phyloP scores from a whole-genome alignment of 805 yeast species.

The Candida xiaguanensis region DNA sequence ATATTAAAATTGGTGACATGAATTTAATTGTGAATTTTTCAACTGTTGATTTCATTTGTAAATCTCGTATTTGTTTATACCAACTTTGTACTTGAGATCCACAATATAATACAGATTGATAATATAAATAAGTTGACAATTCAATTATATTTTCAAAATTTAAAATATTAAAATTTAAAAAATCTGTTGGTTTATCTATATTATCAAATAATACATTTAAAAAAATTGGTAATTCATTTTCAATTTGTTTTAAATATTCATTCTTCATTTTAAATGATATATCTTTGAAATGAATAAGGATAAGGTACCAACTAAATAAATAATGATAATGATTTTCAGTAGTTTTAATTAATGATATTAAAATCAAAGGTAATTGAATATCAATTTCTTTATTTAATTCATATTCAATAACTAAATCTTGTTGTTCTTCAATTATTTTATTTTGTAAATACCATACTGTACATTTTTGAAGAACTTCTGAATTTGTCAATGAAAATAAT shows the following conservation, averaged over 20 bases:
- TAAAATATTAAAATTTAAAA: conserved; percentile 17
- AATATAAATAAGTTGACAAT: conserved; percentile 47
- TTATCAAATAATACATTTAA: conserved; percentile 54
- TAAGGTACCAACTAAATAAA: conserved; percentile 66
- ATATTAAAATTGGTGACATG: conserved; percentile 63
- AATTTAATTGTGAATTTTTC: conserved; percentile 59
- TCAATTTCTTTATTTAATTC: conserved; percentile 42
- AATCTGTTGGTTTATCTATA: conserved; percentile 23
- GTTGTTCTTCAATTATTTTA: conserved; percentile 47
- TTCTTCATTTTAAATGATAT: conserved; percentile 63
- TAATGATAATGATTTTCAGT: conserved; percentile 31
- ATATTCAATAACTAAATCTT: conserved; percentile 58
- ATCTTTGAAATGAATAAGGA: conserved; percentile 58
- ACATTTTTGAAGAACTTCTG: conserved; percentile 38
- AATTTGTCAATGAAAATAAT: conserved; percentile 1
- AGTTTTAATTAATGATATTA: background rate
- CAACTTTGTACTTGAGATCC: conserved; percentile 63
- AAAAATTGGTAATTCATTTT: conserved; percentile 46
- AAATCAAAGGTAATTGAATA: conserved; percentile 3
- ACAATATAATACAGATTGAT: conserved; percentile 43
- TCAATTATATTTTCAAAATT: conserved; percentile 19
- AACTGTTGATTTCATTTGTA: conserved; percentile 54
- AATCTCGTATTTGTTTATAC: conserved; percentile 68
- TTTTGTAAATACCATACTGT: conserved; percentile 35
- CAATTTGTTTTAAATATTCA: conserved; percentile 56